Evolutionary conservation across 208 protist species (phyloP), one percentile per base, ranked within the genome.

Genomic region (Leishmania lainsoni): DNA sequence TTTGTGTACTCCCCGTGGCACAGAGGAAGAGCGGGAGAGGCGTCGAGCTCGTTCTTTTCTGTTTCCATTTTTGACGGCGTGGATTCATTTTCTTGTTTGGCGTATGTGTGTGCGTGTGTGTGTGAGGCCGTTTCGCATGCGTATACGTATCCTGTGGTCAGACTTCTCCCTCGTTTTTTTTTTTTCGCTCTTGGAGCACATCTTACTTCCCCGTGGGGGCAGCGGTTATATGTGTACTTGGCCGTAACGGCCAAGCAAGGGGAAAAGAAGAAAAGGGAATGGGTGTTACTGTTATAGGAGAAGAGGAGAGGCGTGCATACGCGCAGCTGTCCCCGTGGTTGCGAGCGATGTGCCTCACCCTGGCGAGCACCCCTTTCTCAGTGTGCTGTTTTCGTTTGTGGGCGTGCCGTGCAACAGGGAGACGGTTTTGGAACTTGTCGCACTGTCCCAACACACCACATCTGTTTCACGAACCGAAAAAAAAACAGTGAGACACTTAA

Each of bases 11-110:
- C 26, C 42, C 17, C 29, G 29, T 76, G 48, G 56, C 35, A 61
- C 29, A 8, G 29, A 20, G 17, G 56, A 83, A 54, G 61, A 6
- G 26, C 39, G 45, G 32, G 35, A 10, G 39, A 80, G 29, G 20
- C 29, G 65, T 79, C 61, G 29, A 75, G 65, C 35, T 8, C 66
- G 69, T 2, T 29, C 35, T 59, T 78, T 74, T 75, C 9, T 70
- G 69, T 84, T 77, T 51, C 5, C 72, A 71, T 70, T 66, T 77
- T 88, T 71, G 76, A 12, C 29, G 61, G 29, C 61, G 61, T 68
- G 61, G 12, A 29, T 45, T 29, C 61, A 68, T 29, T 68, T 68
- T 45, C 54, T 58, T 22, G 54, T 58, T 58, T 58, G 54, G 20
- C 10, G 29, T 5, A 39, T n/a, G 65, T 45, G 65, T 70, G 35